These are phyloP conservation scores for Neoascochyta sp. DNA, from an alignment of 2,329 filamentous ascomycete species.

Conservation along the genomic window DNA sequence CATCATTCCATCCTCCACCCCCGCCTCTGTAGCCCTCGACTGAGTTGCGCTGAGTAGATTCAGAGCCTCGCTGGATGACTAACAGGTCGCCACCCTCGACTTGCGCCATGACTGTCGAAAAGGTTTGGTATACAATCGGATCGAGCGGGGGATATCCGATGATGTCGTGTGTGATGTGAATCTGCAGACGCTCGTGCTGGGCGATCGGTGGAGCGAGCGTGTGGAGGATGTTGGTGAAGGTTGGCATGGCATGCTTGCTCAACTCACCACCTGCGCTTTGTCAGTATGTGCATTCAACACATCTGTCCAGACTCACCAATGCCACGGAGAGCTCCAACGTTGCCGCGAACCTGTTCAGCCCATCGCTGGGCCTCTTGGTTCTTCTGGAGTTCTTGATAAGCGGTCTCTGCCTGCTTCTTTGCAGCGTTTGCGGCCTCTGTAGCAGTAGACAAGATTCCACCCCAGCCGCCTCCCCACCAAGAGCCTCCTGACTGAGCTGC, in stretches of 20 bases:
- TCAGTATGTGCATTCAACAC: slow-evolving; percentile 10
- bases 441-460: slow-evolving; percentile 77
- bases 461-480: slow-evolving; percentile 69
- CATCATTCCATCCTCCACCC: slow-evolving; percentile 77
- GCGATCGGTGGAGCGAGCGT: slow-evolving; percentile 95
- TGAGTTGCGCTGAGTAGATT: slow-evolving; percentile 67
- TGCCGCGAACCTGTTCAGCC: slow-evolving; percentile 89
- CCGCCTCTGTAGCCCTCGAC: slow-evolving; percentile 57
- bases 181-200: slow-evolving; percentile 92
- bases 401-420: slow-evolving; percentile 86
- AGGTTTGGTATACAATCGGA: slow-evolving; percentile 85
- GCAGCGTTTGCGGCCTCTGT: slow-evolving; percentile 75
- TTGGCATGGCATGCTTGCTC: slow-evolving; percentile 71
- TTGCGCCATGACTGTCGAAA: slow-evolving; percentile 96
- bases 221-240: slow-evolving; percentile 90
- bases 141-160: slow-evolving; percentile 92
- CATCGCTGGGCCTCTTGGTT: slow-evolving; percentile 96
- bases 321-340: slow-evolving; percentile 72
- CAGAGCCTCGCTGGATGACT: slow-evolving; percentile 88
- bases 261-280: slow-evolving; percentile 66
- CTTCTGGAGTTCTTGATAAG: slow-evolving; percentile 91
- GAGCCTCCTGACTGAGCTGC: slow-evolving; percentile 37
- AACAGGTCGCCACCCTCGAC: slow-evolving; percentile 94
- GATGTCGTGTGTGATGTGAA: slow-evolving; percentile 95
- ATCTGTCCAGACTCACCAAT: slow-evolving; percentile 55